Evolutionary conservation across 768 basidiomycete species (phyloP).

Genomic region (Austroboletus festivus): DNA sequence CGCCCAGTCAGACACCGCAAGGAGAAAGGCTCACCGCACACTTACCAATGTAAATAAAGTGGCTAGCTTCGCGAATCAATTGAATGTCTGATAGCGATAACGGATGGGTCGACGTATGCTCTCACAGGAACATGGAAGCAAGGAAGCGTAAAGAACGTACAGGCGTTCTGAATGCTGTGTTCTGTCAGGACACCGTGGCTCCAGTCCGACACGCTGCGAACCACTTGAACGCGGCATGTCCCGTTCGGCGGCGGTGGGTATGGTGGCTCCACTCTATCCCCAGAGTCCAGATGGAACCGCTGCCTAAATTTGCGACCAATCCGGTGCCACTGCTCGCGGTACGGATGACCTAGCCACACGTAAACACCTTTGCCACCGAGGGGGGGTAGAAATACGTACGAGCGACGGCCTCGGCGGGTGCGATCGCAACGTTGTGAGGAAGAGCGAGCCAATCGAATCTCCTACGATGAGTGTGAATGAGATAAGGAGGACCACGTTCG

Average conservation of each 20-base stretch:
- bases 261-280: conserved; percentile 37
- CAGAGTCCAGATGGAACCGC: conserved; percentile 53
- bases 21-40: conserved; percentile 5
- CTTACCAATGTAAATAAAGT: conserved; percentile 91
- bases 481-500: neutral
- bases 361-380: neutral
- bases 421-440: conserved; percentile 62
- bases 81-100: conserved; percentile 51
- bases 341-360: conserved; percentile 53
- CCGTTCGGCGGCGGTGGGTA: conserved; percentile 46
- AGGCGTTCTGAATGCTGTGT: conserved; percentile 90
- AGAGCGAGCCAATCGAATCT: conserved; percentile 70
- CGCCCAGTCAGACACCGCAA: conserved; percentile 8
- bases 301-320: conserved; percentile 62
- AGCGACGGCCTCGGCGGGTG: conserved; percentile 65
- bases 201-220: conserved; percentile 91
- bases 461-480: conserved; percentile 29
- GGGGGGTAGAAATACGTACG: conserved; percentile 36
- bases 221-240: conserved; percentile 71
- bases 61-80: conserved; percentile 78
- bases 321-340: conserved; percentile 56
- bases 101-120: neutral
- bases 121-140: neutral
- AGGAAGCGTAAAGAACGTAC: conserved; percentile 42
- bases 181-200: conserved; percentile 89